These are phyloP conservation scores for Phlebopus sp. DNA, from an alignment of 1,284 basidiomycete genomes.

Conservation along the genomic window DNA sequence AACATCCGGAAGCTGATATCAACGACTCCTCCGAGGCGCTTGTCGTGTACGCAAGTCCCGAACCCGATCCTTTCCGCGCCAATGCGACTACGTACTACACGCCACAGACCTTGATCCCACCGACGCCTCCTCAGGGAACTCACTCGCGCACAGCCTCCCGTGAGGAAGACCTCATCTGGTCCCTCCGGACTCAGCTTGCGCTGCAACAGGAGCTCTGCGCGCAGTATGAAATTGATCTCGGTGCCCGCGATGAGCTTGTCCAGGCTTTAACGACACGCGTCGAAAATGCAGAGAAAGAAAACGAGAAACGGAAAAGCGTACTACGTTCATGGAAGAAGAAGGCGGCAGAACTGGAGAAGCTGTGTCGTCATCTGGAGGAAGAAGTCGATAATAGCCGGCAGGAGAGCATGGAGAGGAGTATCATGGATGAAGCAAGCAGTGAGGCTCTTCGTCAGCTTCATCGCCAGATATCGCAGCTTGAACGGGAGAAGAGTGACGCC, in stretches of 20 bases:
- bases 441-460: slow-evolving; percentile 68
- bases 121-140: slow-evolving; percentile 52
- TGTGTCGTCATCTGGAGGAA: slow-evolving; percentile 61
- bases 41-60: slow-evolving; percentile 44
- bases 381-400: slow-evolving; percentile 65
- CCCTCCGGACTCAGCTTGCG: slow-evolving; percentile 66
- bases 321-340: slow-evolving; percentile 69
- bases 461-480: slow-evolving; percentile 55
- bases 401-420: slow-evolving; percentile 65
- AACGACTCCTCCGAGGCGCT: slow-evolving; percentile 51
- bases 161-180: slow-evolving; percentile 67
- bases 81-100: slow-evolving; percentile 75
- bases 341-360: slow-evolving; percentile 64
- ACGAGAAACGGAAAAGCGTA: slow-evolving; percentile 49
- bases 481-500: slow-evolving; percentile 49
- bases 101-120: slow-evolving; percentile 65
- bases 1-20: slow-evolving; percentile 54
- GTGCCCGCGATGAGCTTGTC: slow-evolving; percentile 67
- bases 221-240: slow-evolving; percentile 71
- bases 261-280: slow-evolving; percentile 55
- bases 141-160: slow-evolving; percentile 63
- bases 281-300: slow-evolving; percentile 55
- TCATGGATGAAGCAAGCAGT: slow-evolving; percentile 76
- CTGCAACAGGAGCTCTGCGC: slow-evolving; percentile 66
- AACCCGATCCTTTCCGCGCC: slow-evolving; percentile 69